Evolutionary conservation across 345 rosid species (phyloP), one percentile per base, ranked within the genome.

Genomic region (Barbarea vulgaris): DNA sequence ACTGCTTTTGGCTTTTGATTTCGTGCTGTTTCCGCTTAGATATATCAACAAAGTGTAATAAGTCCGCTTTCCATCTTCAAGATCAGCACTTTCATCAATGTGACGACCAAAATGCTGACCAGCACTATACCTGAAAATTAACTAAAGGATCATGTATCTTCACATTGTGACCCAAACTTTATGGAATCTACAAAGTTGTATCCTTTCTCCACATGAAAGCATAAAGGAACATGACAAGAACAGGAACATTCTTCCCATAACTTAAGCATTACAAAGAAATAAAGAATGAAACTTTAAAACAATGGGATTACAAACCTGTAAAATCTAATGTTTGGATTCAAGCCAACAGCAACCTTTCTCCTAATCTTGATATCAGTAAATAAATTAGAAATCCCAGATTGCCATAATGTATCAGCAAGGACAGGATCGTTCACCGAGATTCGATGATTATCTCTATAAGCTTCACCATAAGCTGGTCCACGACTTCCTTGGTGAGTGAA

Each of bases 31-130:
- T 4, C 97, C 97, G 64, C 92, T 91, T 71, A 91, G 83, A 77
- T 95, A 95, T 83, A 90, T 89, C 72, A 95, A 85, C 73, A 95
- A 73, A 34, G 97, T 91, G 84, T 90, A 91, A 80, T 84, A 83
- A 4, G 99, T 90, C 19, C 80, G 81, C 59, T 85, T 91, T 57
- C 93, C 93, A 48, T 81, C 84, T 64, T 86, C 97, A 53, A 91
- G 84, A 84, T 85, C 79, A 64, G 77, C 91, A 77, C 97, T 89
- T 79, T 84, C 96, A 66, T 95, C 99, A 27, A 91, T 85, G 80
- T 94, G 98, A 30, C 83, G 85, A 58, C 97, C 97, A 79, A 91
- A 94, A 22, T 81, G 86, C 81, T 90, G 96, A 67, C 98, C 98
- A 75, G 76, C 86, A 79, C 83, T 85, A 78, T 94, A 94, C 85